phyloP scores from a whole-genome alignment of 345 rosid genomes.

The Dovyalis caffra region DNA sequence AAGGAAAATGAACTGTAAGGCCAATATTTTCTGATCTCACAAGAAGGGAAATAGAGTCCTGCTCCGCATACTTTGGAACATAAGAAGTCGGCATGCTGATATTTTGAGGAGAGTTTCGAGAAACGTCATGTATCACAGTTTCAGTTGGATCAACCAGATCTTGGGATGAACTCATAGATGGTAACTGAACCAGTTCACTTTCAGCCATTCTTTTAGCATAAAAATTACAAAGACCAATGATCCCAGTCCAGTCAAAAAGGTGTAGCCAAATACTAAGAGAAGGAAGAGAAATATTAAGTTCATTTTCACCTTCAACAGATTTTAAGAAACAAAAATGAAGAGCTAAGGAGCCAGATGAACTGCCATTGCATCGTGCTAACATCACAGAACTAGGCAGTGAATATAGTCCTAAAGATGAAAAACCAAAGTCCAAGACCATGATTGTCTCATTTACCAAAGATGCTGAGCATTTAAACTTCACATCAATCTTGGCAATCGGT shows the following conservation, averaged over 20 bases:
- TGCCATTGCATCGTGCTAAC: slow-evolving; percentile 53
- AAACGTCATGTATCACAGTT: slow-evolving; percentile 14
- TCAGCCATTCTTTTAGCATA: slow-evolving; percentile 39
- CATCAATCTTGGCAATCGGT: slow-evolving; percentile 59
- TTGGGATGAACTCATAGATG: slow-evolving; percentile 24
- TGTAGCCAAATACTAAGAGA: slow-evolving; percentile 75
- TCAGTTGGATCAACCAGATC: slow-evolving; percentile 20
- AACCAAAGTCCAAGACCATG: slow-evolving; percentile 39
- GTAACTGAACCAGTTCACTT: slow-evolving; percentile 18
- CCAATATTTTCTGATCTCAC: slow-evolving; percentile 59
- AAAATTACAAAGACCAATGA: slow-evolving; percentile 40
- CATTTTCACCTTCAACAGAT: slow-evolving; percentile 35
- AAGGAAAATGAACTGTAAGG: slow-evolving; percentile 52
- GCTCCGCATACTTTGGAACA: slow-evolving; percentile 27
- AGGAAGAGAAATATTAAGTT: slow-evolving; percentile 60
- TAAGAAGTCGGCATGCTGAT: slow-evolving; percentile 24
- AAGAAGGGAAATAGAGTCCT: slow-evolving; percentile 21
- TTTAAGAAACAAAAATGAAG: slow-evolving; percentile 44
- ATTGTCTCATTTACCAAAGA: slow-evolving; percentile 52
- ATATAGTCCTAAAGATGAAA: slow-evolving; percentile 48
- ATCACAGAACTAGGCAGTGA: slow-evolving; percentile 50
- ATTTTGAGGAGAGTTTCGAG: slow-evolving; percentile 31
- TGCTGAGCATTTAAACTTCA: slow-evolving; percentile 53
- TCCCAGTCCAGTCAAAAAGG: slow-evolving; percentile 49
- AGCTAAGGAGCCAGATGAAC: slow-evolving; percentile 43